Evolutionary conservation across 2,329 filamentous ascomycete genomes (phyloP).

Genomic region (Pestalotiopsis sp.): DNA sequence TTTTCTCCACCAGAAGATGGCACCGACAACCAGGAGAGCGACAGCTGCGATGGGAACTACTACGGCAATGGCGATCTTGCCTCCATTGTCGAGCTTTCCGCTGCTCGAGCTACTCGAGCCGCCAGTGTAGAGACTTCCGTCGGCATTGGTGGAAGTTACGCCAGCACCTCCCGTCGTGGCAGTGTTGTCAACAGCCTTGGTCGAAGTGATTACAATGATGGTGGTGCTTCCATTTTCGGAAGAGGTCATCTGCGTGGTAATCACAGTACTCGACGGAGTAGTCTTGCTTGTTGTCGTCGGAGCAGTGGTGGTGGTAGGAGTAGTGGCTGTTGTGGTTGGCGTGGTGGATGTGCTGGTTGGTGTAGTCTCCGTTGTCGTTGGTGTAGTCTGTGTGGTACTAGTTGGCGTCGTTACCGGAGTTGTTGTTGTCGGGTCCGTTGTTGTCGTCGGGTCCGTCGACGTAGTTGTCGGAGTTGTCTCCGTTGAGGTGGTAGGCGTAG

Average conservation of each 20-base stretch:
- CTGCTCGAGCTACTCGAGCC: conserved; percentile 29
- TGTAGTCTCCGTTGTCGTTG: conserved; percentile 26
- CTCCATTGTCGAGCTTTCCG: conserved; percentile 57
- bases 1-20: conserved; percentile 84
- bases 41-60: conserved; percentile 91
- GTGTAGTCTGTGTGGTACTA: conserved; percentile 14
- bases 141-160: conserved; percentile 22
- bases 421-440: conserved; percentile 11
- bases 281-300: neutral
- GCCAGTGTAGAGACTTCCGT: conserved; percentile 19
- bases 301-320: conserved; percentile 18
- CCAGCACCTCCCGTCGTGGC: conserved; percentile 3
- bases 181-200: conserved; percentile 14
- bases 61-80: conserved; percentile 88
- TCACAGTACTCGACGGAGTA: conserved; percentile 6
- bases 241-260: conserved; percentile 16
- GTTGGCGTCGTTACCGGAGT: conserved; percentile 18
- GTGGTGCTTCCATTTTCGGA: conserved; percentile 24
- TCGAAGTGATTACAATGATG: conserved; percentile 25
- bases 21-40: conserved; percentile 74
- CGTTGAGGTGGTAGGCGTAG: neutral
- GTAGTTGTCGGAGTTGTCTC: conserved; percentile 14
- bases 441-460: neutral
- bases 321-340: conserved; percentile 13
- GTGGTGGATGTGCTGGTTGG: conserved; percentile 13